Base-by-base conservation (phyloP, 495 filamentous ascomycete genomes). In the Geoglossum glabrum region DNA sequence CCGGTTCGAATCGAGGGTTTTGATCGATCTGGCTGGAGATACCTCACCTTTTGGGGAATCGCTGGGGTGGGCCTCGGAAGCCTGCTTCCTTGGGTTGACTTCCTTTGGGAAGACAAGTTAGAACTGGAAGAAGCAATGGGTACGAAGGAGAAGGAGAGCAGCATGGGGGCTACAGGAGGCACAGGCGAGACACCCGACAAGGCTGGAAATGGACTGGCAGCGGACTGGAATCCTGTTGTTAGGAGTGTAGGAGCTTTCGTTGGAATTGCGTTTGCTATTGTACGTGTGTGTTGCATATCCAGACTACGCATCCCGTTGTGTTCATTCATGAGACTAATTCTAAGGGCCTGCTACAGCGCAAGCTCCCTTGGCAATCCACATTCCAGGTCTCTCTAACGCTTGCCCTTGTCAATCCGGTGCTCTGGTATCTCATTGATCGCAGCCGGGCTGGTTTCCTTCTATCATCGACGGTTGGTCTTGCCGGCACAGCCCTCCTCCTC, bases 381-480 rank as follows among this genome's bases (percentile, higher is more conserved):
- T 80, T 93, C 8, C 92, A 98, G 69, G 83, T 90, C 51, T 95
- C 92, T 2, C 65, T 95, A 5, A 93, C 90, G 0, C 81, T 98
- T 9, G 86, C 90, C 3, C 81, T 97, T 56, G 87, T 83, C 5
- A 98, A 97, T 65, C 90, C 92, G 3, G 86, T 90, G 25, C 73
- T 98, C 26, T 98, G 92, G 92, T 97, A 93, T 66, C 73, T 97
- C 26, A 81, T 98, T 64, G 92, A 98, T 72, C 85, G 90, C 46
- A 88, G 87, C 26, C 81, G 79, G 63, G 76, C 86, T 15, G 92
- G 92, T 19, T 87, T 95, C 66, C 60, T 88, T 43, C 72, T 95
- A 46, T 84, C 85, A 0, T 70, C 79, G 4, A 65, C 79, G 0
- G 82, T 92, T n/a, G 83, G 85, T 1, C 54, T 90, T 55, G 69